phyloP scores from a whole-genome alignment of 495 filamentous ascomycete species.

The Stereocaulon alpinum region DNA sequence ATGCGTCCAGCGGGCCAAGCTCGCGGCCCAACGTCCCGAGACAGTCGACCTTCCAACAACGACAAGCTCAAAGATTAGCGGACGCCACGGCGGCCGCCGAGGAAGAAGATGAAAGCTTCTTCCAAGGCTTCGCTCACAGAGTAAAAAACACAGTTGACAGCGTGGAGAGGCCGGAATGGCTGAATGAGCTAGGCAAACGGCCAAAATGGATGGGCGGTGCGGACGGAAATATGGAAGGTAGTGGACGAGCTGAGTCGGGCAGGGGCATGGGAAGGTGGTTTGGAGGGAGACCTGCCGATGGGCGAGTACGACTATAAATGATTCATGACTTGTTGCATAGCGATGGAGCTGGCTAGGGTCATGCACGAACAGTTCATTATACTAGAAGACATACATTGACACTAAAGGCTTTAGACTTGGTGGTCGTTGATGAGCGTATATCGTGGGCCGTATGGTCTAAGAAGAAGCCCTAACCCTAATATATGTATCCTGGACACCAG shows the following conservation, averaged over 20 bases:
- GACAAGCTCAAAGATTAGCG: constrained; percentile 24
- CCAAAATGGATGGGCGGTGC: constrained; percentile 77
- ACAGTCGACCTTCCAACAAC: constrained; percentile 9
- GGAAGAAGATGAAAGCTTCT: constrained; percentile 68
- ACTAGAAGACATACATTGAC: not conserved
- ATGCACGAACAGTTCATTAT: not conserved
- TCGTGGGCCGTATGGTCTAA: no score
- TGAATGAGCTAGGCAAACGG: constrained; percentile 54
- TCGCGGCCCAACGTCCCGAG: constrained; percentile 8
- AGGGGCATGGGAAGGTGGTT: constrained; percentile 41
- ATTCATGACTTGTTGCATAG: constrained; percentile 19
- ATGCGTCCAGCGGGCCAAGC: not conserved
- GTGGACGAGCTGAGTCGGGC: constrained; percentile 30
- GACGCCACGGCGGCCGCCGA: constrained; percentile 38
- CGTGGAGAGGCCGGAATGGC: constrained; percentile 68
- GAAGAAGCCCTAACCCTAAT: no score
- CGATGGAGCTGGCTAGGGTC: constrained; percentile 23
- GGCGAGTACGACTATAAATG: constrained; percentile 30
- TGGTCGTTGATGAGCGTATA: no score
- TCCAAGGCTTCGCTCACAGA: constrained; percentile 70
- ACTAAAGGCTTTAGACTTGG: no score
- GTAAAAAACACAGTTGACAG: constrained; percentile 88
- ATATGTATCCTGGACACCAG: not conserved
- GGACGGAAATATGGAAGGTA: constrained; percentile 28
- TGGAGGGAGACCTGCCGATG: constrained; percentile 44